These are phyloP conservation scores for Pouteria glomerata DNA, from an alignment of 148 eudicot species.

Conservation along the genomic window DNA sequence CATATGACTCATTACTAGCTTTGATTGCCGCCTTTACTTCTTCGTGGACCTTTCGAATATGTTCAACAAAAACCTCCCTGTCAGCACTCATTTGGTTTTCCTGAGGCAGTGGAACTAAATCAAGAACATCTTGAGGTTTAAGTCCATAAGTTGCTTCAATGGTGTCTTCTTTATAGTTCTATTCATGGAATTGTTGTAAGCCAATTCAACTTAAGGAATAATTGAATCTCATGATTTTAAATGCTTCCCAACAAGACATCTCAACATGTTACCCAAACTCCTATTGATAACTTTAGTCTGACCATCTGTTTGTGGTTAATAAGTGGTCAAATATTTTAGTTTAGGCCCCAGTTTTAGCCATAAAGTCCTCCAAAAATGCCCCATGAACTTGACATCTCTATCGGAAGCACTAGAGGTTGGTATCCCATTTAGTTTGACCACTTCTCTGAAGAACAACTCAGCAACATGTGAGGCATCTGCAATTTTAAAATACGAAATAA, in stretches of 20 bases:
- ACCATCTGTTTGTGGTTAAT: constrained; percentile 6
- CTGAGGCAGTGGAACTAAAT: no score
- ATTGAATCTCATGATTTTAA: background rate
- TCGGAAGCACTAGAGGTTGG: constrained; percentile 1
- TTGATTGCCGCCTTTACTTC: no score
- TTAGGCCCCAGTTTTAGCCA: background rate
- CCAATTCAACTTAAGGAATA: no score
- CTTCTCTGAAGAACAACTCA: background rate
- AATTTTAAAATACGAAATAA: constrained; percentile 1
- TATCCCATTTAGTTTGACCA: background rate
- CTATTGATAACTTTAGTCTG: background rate
- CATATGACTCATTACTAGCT: background rate
- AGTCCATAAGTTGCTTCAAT: no score
- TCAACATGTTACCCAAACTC: background rate
- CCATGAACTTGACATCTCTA: background rate
- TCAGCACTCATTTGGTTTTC: no score
- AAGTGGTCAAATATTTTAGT: background rate
- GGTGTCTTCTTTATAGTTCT: no score
- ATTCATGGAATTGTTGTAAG: no score
- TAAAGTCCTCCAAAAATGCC: constrained; percentile 10
- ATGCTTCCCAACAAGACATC: background rate
- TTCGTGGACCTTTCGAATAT: no score
- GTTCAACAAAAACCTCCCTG: no score
- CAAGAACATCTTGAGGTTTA: no score
- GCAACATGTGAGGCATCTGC: background rate